Evolutionary conservation across 192 early-diverging fungal genomes (phyloP).

Genomic region (Coemansia sp.): DNA sequence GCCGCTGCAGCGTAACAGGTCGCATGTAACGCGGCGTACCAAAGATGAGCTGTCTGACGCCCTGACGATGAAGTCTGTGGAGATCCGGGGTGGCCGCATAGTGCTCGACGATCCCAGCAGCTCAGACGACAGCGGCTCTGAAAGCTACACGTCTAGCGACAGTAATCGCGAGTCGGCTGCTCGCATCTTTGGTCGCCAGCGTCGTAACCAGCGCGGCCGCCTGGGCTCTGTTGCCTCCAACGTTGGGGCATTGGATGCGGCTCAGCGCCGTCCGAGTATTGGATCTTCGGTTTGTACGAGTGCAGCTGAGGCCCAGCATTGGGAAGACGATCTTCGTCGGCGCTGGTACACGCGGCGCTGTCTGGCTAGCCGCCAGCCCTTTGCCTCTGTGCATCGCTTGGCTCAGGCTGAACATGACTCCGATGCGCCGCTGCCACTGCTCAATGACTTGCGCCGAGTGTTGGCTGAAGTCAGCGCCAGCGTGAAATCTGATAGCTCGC

Average conservation of each 20-base stretch:
- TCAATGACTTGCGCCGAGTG: constrained; percentile 44
- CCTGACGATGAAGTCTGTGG: constrained; percentile 53
- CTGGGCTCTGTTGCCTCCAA: constrained; percentile 4
- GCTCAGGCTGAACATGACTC: constrained; percentile 38
- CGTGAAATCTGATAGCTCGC: neutral
- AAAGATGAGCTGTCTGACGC: constrained; percentile 43
- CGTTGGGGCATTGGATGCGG: neutral
- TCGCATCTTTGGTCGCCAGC: constrained; percentile 8
- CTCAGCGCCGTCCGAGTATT: constrained; percentile 10
- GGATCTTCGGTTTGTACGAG: constrained; percentile 14
- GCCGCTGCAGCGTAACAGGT: constrained; percentile 35
- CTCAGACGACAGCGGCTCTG: constrained; percentile 19
- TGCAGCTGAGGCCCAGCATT: constrained; percentile 6
- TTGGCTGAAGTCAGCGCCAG: constrained; percentile 19
- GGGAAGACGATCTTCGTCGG: constrained; percentile 43
- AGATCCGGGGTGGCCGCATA: constrained; percentile 51
- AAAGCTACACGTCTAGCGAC: constrained; percentile 9
- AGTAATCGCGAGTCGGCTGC: neutral
- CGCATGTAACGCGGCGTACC: constrained; percentile 20
- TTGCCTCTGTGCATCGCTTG: constrained; percentile 39
- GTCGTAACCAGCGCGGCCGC: neutral
- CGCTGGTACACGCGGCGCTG: constrained; percentile 48
- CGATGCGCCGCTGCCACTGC: constrained; percentile 26
- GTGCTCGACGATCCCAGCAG: constrained; percentile 48
- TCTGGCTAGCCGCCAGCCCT: constrained; percentile 37